phyloP scores from a whole-genome alignment of 1,139 yeast genomes.

The Hanseniaspora sp. region DNA sequence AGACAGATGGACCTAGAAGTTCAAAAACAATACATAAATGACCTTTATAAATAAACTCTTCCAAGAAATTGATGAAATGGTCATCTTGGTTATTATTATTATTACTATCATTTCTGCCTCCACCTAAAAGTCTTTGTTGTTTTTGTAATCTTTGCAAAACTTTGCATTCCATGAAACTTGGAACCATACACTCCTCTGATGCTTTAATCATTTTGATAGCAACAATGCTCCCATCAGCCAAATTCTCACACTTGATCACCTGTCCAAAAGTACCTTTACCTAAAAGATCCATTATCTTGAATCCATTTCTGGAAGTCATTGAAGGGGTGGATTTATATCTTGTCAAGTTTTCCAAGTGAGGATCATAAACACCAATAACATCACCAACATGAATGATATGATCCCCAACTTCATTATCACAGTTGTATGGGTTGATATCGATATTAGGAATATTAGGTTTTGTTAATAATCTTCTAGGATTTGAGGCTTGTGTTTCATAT shows the following conservation, averaged over 20 bases:
- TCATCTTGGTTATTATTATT: conserved; percentile 53
- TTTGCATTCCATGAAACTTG: conserved; percentile 81
- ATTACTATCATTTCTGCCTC: conserved; percentile 44
- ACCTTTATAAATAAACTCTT: conserved; percentile 83
- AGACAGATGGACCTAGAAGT: conserved; percentile 72
- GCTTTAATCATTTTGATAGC: conserved; percentile 94
- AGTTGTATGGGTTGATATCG: conserved; percentile 54
- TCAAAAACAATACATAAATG: conserved; percentile 91
- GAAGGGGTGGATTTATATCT: conserved; percentile 13
- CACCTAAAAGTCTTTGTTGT: background rate
- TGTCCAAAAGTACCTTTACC: conserved; percentile 99
- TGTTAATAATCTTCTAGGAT: conserved; percentile 84
- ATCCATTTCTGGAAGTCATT: conserved; percentile 13
- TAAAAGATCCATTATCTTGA: conserved; percentile 74
- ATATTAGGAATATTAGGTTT: conserved; percentile 74
- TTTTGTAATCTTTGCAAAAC: conserved; percentile 56
- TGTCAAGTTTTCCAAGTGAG: conserved; percentile 57
- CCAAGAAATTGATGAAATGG: conserved; percentile 66
- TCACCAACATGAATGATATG: conserved; percentile 91
- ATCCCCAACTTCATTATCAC: conserved; percentile 80
- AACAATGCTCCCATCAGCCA: conserved; percentile 74
- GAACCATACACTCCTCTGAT: conserved; percentile 82
- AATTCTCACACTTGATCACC: conserved; percentile 92
- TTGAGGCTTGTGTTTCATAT: conserved; percentile 62
- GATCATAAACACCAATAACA: conserved; percentile 60